These are phyloP conservation scores for Euptelea pleiosperma DNA, from an alignment of 164 flowering plant genomes.

Conservation along the genomic window DNA sequence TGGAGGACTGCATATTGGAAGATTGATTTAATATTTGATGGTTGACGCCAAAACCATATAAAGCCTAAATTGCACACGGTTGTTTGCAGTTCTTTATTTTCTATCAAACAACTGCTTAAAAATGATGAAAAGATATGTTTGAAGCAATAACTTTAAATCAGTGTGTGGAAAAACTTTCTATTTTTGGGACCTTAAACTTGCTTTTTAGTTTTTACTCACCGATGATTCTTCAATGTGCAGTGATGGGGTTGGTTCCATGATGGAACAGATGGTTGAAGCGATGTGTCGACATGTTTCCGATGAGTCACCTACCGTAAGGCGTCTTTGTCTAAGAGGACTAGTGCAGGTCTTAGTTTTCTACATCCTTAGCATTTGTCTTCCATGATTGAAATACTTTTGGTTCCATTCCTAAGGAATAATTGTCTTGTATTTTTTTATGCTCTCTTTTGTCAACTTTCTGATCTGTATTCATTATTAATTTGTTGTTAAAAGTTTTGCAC, in stretches of 20 bases:
- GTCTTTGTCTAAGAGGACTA: conserved; percentile 86
- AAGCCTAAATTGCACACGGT: no score
- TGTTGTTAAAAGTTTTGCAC: not conserved
- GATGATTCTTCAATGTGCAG: conserved; percentile 41
- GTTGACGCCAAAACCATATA: no score
- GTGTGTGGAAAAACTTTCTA: no score
- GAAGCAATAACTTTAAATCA: no score
- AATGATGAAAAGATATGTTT: no score
- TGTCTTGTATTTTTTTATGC: not conserved
- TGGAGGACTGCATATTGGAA: no score
- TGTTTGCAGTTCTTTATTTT: no score
- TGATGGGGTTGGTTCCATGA: conserved; percentile 60
- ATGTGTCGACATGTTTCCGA: conserved; percentile 84
- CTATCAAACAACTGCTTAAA: no score
- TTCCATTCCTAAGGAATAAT: not conserved
- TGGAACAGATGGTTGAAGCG: conserved; percentile 87
- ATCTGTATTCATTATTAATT: not conserved
- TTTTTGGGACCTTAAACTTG: not conserved
- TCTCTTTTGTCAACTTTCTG: not conserved
- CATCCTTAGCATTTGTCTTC: not conserved
- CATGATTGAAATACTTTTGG: not conserved
- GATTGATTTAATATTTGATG: no score
- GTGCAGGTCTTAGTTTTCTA: conserved; percentile 64
- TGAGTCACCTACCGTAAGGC: conserved; percentile 86
- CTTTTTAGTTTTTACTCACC: conserved; percentile 6